Evolutionary conservation across 179 eudicot species (phyloP).

Genomic region (Carnegiea gigantea): DNA sequence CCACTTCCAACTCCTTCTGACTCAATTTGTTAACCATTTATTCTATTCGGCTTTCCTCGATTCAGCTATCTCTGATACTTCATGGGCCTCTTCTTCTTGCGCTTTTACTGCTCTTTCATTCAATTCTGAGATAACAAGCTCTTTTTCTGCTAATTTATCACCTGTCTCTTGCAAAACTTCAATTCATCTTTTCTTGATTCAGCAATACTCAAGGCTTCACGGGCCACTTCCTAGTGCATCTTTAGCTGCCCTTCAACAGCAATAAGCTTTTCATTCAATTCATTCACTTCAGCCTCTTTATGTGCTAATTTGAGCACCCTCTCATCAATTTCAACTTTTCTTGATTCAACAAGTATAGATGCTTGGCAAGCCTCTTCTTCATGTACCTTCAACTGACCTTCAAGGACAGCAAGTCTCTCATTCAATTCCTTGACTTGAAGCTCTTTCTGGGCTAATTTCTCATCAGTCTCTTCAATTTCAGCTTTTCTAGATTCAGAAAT

Average conservation of each 20-base stretch:
- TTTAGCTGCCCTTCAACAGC: slow-evolving; percentile 25
- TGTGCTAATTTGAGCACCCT: slow-evolving; percentile 14
- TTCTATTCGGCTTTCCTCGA: slow-evolving; percentile 27
- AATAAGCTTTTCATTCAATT: slow-evolving; percentile 22
- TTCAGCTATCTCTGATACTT: slow-evolving; percentile 27
- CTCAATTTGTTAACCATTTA: slow-evolving; percentile 24
- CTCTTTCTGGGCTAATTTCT: slow-evolving; percentile 23
- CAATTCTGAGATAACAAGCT: slow-evolving; percentile 24
- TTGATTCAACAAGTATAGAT: slow-evolving; percentile 20
- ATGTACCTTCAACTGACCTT: slow-evolving; percentile 51
- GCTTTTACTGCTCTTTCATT: slow-evolving; percentile 42
- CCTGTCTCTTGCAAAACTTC: slow-evolving; percentile 29
- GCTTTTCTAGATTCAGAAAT: slow-evolving; percentile 43
- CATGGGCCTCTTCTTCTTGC: slow-evolving; percentile 34
- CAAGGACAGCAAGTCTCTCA: slow-evolving; percentile 38
- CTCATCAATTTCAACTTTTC: slow-evolving; percentile 23
- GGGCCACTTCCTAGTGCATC: slow-evolving; percentile 24
- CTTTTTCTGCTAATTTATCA: slow-evolving; percentile 27
- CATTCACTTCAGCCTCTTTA: slow-evolving; percentile 22
- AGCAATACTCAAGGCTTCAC: slow-evolving; percentile 45
- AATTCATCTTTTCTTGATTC: slow-evolving; percentile 43
- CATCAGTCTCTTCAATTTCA: slow-evolving; percentile 34
- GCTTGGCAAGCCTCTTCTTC: slow-evolving; percentile 28
- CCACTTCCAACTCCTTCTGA: slow-evolving; percentile 22
- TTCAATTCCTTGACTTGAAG: slow-evolving; percentile 17